Conservation (phyloP, 768 basidiomycete genomes). For the Tephrocybe rancida region DNA sequence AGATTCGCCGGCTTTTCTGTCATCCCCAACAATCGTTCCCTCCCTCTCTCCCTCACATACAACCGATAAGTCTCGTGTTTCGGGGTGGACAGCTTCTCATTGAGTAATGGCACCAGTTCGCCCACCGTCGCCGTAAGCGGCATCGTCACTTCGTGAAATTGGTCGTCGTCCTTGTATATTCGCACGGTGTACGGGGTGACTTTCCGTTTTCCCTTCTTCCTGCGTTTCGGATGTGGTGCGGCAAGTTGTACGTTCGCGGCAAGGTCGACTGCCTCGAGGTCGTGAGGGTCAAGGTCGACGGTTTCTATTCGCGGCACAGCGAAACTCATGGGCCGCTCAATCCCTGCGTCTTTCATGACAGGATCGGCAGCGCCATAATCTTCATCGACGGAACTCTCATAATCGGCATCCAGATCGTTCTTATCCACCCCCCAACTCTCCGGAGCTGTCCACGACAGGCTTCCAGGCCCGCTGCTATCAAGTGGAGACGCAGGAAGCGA, state of each 20-base stretch:
- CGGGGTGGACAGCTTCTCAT: slow-evolving; percentile 52
- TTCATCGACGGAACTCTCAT: slow-evolving; percentile 31
- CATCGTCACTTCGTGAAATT: slow-evolving; percentile 71
- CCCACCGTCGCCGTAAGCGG: slow-evolving; percentile 67
- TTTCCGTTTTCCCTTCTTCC: slow-evolving; percentile 2
- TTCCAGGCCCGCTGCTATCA: slow-evolving; percentile 9
- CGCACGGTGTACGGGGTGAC: slow-evolving; percentile 58
- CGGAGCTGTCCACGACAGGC: slow-evolving; percentile 61
- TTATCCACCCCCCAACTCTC: slow-evolving; percentile 77
- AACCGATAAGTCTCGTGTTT: slow-evolving; percentile 65
- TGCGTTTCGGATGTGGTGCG: background rate
- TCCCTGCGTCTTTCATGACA: slow-evolving; percentile 9
- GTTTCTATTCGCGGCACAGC: background rate
- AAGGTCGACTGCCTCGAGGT: background rate
- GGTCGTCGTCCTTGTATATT: slow-evolving; percentile 74
- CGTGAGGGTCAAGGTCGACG: slow-evolving; percentile 7
- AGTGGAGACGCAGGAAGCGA: slow-evolving; percentile 12
- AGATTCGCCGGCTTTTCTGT: slow-evolving; percentile 87
- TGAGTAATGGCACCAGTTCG: slow-evolving; percentile 63
- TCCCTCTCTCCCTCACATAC: slow-evolving; percentile 75
- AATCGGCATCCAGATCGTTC: slow-evolving; percentile 37
- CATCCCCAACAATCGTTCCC: slow-evolving; percentile 80
- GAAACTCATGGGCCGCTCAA: slow-evolving; percentile 13
- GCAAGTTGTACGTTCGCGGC: background rate
- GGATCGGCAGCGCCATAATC: background rate